Percentiles rank a stretch among this genome's conserved stretches.
Evolutionary conservation across 192 early-diverging fungal genomes (phyloP).

Genomic region (Backusella circina): DNA sequence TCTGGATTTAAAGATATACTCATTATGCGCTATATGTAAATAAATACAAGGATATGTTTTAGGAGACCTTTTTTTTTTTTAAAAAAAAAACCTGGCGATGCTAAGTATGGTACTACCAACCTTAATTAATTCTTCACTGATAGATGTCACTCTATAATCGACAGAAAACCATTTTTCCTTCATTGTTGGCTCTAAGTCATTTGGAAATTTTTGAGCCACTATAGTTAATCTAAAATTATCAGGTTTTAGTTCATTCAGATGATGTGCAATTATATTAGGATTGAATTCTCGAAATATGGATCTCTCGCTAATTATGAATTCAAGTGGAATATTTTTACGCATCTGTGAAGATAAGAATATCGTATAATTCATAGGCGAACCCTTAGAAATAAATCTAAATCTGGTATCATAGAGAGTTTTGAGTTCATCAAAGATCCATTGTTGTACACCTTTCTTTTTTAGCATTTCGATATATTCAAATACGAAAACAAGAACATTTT

Average conservation of each 20-base stretch:
- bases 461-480: slow-evolving; percentile 92
- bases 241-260: slow-evolving; percentile 52
- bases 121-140: slow-evolving; percentile 51
- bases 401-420: slow-evolving; percentile 33
- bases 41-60: neutral
- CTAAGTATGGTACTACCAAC: slow-evolving; percentile 12
- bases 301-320: slow-evolving; percentile 59
- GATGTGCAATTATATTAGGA: slow-evolving; percentile 57
- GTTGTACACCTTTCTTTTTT: slow-evolving; percentile 55
- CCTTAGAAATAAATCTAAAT: slow-evolving; percentile 73
- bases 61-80: slow-evolving; percentile 33
- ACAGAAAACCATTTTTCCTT: slow-evolving; percentile 80
- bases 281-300: slow-evolving; percentile 60
- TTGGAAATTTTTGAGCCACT: slow-evolving; percentile 36
- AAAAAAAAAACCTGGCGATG: no score
- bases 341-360: slow-evolving; percentile 66
- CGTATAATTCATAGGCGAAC: slow-evolving; percentile 49
- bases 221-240: slow-evolving; percentile 61
- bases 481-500: slow-evolving; percentile 61
- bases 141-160: slow-evolving; percentile 61
- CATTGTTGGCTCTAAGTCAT: slow-evolving; percentile 38
- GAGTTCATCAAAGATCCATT: slow-evolving; percentile 84
- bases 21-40: slow-evolving; percentile 22
- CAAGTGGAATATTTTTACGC: slow-evolving; percentile 64
- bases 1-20: slow-evolving; percentile 17